A percentile compares a stretch with the other conserved stretches of the same genome.
Conservation (phyloP, 2,329 filamentous ascomycete species). For the Ceratocystis huliohia region DNA sequence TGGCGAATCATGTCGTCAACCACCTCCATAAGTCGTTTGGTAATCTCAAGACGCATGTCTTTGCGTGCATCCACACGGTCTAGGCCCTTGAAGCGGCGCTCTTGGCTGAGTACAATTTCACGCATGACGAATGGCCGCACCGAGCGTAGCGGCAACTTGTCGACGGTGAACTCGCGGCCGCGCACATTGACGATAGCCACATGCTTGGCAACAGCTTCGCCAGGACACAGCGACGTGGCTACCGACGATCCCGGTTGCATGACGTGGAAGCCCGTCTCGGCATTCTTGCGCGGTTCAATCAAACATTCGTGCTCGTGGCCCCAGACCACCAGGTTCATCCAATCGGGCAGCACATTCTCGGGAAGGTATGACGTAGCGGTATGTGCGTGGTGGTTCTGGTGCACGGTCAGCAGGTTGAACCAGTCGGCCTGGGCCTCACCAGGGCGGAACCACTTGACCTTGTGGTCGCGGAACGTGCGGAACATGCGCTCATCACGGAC, state of each 20-base stretch:
- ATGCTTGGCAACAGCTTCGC: conserved; percentile 83
- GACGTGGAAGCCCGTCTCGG: conserved; percentile 82
- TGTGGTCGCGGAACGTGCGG: conserved; percentile 80
- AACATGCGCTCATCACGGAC: conserved; percentile 91
- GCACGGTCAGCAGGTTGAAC: conserved; percentile 91
- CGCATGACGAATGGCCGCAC: conserved; percentile 83
- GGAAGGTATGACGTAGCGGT: conserved; percentile 89
- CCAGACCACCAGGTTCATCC: conserved; percentile 87
- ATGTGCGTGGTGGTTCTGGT: conserved; percentile 91
- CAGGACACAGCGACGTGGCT: conserved; percentile 79
- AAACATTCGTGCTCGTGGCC: conserved; percentile 95
- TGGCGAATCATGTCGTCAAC: conserved; percentile 81
- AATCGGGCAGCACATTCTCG: conserved; percentile 82
- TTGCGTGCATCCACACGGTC: conserved; percentile 50
- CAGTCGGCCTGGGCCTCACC: conserved; percentile 48
- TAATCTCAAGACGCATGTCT: conserved; percentile 72
- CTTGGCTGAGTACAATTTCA: conserved; percentile 65
- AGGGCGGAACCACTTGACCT: conserved; percentile 76
- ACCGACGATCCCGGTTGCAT: conserved; percentile 97
- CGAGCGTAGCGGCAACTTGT: conserved; percentile 71
- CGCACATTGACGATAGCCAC: conserved; percentile 76
- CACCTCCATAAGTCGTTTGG: conserved; percentile 58
- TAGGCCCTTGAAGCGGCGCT: conserved; percentile 62
- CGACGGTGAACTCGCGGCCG: conserved; percentile 65
- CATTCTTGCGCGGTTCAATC: conserved; percentile 71